These are phyloP conservation scores for Cryptococcus sp. DNA, from an alignment of 1,284 basidiomycete genomes.

Conservation along the genomic window DNA sequence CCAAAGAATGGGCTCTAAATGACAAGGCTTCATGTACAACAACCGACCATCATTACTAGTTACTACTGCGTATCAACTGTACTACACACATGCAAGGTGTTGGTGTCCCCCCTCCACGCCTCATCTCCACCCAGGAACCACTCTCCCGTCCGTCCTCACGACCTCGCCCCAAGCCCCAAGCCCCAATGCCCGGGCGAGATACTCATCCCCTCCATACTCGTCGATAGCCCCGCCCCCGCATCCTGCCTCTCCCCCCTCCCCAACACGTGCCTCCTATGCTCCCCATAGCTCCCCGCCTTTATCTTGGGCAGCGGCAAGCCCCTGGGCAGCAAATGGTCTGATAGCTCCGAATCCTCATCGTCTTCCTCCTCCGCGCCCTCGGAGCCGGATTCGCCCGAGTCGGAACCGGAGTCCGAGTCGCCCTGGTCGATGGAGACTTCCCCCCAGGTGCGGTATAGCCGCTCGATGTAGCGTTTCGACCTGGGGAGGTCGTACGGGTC, in stretches of 20 bases:
- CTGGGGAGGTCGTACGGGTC: slow-evolving; percentile 88
- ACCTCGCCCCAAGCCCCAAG: neutral
- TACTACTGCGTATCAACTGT: too few relatives aligned
- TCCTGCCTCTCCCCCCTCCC: slow-evolving; percentile 3
- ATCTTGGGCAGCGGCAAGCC: slow-evolving; percentile 3
- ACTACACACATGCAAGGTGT: too few relatives aligned
- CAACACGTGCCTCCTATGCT: slow-evolving; percentile 17
- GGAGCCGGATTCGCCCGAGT: slow-evolving; percentile 28
- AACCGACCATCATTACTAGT: too few relatives aligned
- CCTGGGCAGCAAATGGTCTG: slow-evolving; percentile 2
- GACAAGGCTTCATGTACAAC: too few relatives aligned
- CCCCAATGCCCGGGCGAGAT: slow-evolving; percentile 32
- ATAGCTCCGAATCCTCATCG: slow-evolving; percentile 29
- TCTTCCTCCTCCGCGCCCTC: slow-evolving; percentile 63
- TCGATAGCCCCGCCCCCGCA: slow-evolving; percentile 31
- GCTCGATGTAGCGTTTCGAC: slow-evolving; percentile 52
- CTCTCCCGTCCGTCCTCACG: too few relatives aligned
- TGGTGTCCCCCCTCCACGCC: too few relatives aligned
- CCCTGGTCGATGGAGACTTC: slow-evolving; percentile 52
- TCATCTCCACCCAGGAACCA: too few relatives aligned
- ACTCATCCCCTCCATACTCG: slow-evolving; percentile 46
- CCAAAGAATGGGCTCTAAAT: too few relatives aligned
- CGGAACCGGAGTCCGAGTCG: slow-evolving; percentile 42
- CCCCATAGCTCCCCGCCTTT: slow-evolving; percentile 18
- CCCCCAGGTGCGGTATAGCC: slow-evolving; percentile 56